These are phyloP conservation scores for Mucor piriformis DNA, from an alignment of 371 early-diverging fungal genomes.

Conservation along the genomic window DNA sequence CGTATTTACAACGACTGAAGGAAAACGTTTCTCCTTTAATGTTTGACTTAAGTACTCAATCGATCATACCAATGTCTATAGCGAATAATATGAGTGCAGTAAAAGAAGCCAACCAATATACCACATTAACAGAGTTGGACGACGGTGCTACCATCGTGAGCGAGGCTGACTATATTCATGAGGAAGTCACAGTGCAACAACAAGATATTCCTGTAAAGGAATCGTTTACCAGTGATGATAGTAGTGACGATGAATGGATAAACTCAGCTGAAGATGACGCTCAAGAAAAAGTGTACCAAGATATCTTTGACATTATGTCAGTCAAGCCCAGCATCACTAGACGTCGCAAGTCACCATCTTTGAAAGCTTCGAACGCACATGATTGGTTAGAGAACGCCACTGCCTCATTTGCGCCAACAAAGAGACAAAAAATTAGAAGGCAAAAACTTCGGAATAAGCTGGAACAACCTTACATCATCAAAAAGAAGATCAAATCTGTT, in stretches of 20 bases:
- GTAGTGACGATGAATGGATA: background rate
- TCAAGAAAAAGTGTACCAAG: background rate
- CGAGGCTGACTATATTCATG: too few species aligned
- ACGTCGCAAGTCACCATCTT: background rate
- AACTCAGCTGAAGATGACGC: background rate
- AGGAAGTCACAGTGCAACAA: too few species aligned
- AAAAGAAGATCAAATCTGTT: background rate
- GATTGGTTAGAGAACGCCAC: constrained; percentile 16
- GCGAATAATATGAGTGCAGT: background rate
- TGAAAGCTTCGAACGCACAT: background rate
- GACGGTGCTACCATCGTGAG: too few species aligned
- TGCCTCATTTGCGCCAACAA: background rate
- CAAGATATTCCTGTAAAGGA: too few species aligned
- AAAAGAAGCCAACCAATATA: too few species aligned
- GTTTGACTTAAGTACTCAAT: background rate
- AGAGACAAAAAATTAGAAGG: constrained; percentile 3
- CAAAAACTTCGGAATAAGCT: constrained; percentile 2
- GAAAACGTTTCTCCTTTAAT: too few species aligned
- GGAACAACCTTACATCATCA: background rate
- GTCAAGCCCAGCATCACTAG: background rate
- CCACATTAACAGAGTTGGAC: too few species aligned
- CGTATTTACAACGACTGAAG: background rate
- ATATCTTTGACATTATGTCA: background rate
- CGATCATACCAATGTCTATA: background rate
- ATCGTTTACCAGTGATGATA: too few species aligned